phyloP scores from a whole-genome alignment of 768 basidiomycete species.

The Boletus tomentosulus region DNA sequence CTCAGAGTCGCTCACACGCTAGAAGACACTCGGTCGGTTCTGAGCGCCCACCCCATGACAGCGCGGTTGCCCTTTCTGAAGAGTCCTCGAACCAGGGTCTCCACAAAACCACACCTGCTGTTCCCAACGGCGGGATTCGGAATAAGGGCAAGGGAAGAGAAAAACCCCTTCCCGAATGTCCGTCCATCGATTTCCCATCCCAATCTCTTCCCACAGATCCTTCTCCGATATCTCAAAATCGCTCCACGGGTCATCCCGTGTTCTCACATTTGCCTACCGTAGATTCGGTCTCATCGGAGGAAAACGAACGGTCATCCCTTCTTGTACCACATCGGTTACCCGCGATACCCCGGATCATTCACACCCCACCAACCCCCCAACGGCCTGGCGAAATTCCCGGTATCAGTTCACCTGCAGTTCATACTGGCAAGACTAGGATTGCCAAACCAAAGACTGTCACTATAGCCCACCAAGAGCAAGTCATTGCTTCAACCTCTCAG shows the following conservation, averaged over 20 bases:
- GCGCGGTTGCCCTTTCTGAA: conserved; percentile 31
- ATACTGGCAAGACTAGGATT: conserved; percentile 7
- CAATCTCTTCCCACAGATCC: conserved; percentile 20
- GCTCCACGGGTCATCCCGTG: conserved; percentile 3
- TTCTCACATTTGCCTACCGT: conserved; percentile 21
- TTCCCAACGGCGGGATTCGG: conserved; percentile 12
- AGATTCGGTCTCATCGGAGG: conserved; percentile 25
- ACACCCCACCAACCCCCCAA: conserved; percentile 36
- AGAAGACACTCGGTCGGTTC: conserved; percentile 29
- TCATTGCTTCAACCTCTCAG: conserved; percentile 24
- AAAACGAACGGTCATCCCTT: conserved; percentile 24
- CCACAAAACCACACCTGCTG: conserved; percentile 10
- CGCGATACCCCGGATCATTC: conserved; percentile 31
- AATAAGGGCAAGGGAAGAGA: conserved; percentile 30
- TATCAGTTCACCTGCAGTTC: conserved; percentile 6
- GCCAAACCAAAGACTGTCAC: conserved; percentile 14
- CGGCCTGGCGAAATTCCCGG: conserved; percentile 17
- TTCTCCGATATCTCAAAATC: conserved; percentile 12
- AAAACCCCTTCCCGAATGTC: conserved; percentile 7
- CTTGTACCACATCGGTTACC: conserved; percentile 25
- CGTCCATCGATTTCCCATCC: conserved; percentile 18
- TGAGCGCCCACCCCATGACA: conserved; percentile 30
- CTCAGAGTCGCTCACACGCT: conserved; percentile 21
- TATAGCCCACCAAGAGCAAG: conserved; percentile 23
- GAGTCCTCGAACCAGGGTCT: conserved; percentile 12